phyloP scores from a whole-genome alignment of 495 filamentous ascomycete species.

The Penicillium canescens region DNA sequence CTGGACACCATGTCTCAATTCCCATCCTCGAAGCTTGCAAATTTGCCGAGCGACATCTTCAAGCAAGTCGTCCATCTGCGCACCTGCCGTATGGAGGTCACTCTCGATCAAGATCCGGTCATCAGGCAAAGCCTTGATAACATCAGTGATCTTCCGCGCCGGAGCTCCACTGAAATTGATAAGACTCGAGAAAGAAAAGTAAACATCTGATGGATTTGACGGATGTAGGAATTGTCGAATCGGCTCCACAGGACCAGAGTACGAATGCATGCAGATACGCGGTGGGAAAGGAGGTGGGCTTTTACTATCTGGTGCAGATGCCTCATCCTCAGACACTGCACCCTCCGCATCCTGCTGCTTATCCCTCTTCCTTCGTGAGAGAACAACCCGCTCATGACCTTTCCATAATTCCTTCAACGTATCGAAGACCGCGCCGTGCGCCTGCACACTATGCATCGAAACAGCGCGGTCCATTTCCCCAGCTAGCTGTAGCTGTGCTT shows the following conservation, averaged over 20 bases:
- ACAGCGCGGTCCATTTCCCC: constrained; percentile 79
- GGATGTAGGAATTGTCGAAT: constrained; percentile 77
- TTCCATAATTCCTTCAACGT: constrained; percentile 75
- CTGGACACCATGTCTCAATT: constrained; percentile 66
- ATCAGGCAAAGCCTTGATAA: constrained; percentile 74
- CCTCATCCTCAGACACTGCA: constrained; percentile 36
- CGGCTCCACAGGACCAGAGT: constrained; percentile 75
- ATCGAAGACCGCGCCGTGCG: constrained; percentile 81
- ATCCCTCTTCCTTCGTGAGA: constrained; percentile 63
- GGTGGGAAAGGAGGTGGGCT: constrained; percentile 74
- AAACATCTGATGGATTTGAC: constrained; percentile 74
- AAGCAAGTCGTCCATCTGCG: constrained; percentile 74
- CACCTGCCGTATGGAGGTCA: constrained; percentile 84
- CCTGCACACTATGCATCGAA: constrained; percentile 88
- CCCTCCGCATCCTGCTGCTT: constrained; percentile 35
- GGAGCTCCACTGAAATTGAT: constrained; percentile 73
- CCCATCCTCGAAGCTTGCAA: constrained; percentile 78
- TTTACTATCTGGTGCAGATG: constrained; percentile 24
- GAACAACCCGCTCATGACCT: constrained; percentile 71
- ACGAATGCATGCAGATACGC: constrained; percentile 91
- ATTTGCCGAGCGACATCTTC: constrained; percentile 73
- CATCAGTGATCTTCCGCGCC: constrained; percentile 54
- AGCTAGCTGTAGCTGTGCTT: constrained; percentile 82
- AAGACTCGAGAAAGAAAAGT: constrained; percentile 82
- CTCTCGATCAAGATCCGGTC: constrained; percentile 84